Evolutionary conservation across 2,329 filamentous ascomycete genomes (phyloP).

Genomic region (Aspergillus sp.): DNA sequence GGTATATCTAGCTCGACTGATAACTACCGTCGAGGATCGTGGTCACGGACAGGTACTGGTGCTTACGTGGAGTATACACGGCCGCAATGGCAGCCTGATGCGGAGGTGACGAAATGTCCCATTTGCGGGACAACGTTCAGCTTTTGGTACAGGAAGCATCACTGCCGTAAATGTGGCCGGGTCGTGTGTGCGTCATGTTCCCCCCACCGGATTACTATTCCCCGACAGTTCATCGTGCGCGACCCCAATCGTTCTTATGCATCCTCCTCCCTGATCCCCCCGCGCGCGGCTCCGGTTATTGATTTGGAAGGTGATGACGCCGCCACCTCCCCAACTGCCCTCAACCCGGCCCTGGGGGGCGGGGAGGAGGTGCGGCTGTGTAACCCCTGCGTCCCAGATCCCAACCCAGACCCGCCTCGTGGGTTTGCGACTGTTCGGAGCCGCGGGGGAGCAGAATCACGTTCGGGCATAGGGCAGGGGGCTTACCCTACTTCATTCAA

Average conservation of each 20-base stretch:
- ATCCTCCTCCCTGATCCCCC: conserved; percentile 44
- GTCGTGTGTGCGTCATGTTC: conserved; percentile 91
- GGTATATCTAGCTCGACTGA: not conserved
- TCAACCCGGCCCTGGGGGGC: conserved; percentile 59
- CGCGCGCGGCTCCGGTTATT: conserved; percentile 47
- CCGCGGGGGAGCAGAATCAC: conserved; percentile 18
- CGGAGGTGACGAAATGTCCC: conserved; percentile 77
- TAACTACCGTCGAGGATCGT: conserved; percentile 18
- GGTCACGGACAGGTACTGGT: conserved; percentile 15
- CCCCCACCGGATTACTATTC: conserved; percentile 92
- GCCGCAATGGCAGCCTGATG: conserved; percentile 86
- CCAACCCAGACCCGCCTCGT: conserved; percentile 59
- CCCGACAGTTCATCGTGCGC: conserved; percentile 86
- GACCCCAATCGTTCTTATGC: conserved; percentile 45
- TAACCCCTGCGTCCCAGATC: conserved; percentile 73
- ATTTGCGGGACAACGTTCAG: conserved; percentile 76
- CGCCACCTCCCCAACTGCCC: conserved; percentile 21
- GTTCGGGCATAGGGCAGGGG: conserved; percentile 15
- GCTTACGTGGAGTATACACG: conserved; percentile 53
- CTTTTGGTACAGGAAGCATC: conserved; percentile 86
- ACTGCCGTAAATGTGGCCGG: conserved; percentile 93
- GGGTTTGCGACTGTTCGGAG: conserved; percentile 31
- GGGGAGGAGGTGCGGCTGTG: conserved; percentile 70
- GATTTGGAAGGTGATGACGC: conserved; percentile 49
- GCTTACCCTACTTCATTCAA: conserved; percentile 14